phyloP scores from a whole-genome alignment of 129 eudicot genomes.

The Helichrysum umbraculigerum region DNA sequence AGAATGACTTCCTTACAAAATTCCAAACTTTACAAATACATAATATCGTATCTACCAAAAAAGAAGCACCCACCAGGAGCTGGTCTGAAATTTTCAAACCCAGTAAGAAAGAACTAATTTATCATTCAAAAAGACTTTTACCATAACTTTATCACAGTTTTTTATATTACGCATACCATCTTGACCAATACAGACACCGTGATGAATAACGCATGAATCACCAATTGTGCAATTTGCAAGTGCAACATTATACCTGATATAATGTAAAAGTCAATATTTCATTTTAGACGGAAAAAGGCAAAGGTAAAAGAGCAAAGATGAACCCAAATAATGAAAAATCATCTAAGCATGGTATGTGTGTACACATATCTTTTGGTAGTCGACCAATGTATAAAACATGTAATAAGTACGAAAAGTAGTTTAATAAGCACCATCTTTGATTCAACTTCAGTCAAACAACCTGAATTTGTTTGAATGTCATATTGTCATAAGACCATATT shows the following conservation, averaged over 20 bases:
- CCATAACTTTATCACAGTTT: not conserved
- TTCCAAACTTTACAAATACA: not conserved
- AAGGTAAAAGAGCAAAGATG: not conserved
- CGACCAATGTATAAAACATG: too few species aligned
- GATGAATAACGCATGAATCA: conserved; percentile 73
- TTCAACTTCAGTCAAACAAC: not conserved
- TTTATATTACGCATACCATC: conserved; percentile 53
- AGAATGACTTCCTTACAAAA: conserved; percentile 7
- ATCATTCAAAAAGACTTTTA: not conserved
- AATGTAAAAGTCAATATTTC: not conserved
- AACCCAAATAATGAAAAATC: not conserved
- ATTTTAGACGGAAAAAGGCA: not conserved
- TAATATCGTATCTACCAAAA: not conserved
- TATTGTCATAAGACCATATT: not conserved
- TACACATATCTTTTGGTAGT: too few species aligned
- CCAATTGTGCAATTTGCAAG: conserved; percentile 83
- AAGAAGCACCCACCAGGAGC: not conserved
- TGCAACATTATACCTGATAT: conserved; percentile 77
- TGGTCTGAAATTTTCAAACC: not conserved
- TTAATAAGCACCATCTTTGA: not conserved
- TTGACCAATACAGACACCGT: conserved; percentile 91
- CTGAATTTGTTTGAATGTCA: not conserved
- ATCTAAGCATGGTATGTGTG: not conserved
- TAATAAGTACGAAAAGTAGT: not conserved
- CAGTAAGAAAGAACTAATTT: not conserved